A percentile compares a stretch with the other conserved stretches of the same genome.
phyloP scores from a whole-genome alignment of 345 rosid genomes.

The Murraya koenigii region DNA sequence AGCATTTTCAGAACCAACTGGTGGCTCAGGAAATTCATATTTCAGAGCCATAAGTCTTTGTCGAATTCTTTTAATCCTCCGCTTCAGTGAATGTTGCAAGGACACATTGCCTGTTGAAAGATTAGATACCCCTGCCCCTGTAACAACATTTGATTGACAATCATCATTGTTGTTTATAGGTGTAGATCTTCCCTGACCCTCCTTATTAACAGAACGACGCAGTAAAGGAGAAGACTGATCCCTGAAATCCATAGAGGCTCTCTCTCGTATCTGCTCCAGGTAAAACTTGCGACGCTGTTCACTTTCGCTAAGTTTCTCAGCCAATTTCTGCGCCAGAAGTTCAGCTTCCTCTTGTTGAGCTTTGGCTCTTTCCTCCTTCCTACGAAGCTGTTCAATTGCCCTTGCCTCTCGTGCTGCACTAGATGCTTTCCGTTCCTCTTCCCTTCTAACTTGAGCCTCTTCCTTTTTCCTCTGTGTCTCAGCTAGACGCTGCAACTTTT shows the following conservation, averaged over 20 bases:
- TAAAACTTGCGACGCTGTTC: constrained; percentile 72
- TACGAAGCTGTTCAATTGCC: constrained; percentile 67
- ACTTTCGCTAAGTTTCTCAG: constrained; percentile 71
- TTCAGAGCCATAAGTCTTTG: constrained; percentile 80
- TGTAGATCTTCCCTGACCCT: constrained; percentile 50
- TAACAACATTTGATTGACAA: constrained; percentile 39
- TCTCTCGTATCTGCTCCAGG: constrained; percentile 77
- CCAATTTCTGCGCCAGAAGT: constrained; percentile 68
- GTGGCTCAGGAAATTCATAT: constrained; percentile 55
- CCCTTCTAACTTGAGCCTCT: constrained; percentile 81
- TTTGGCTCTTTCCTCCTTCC: constrained; percentile 72
- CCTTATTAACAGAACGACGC: constrained; percentile 54
- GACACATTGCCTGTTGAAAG: constrained; percentile 38
- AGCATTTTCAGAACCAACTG: constrained; percentile 45
- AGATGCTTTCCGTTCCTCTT: constrained; percentile 79
- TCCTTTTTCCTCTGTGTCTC: constrained; percentile 77
- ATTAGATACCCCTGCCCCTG: constrained; percentile 30
- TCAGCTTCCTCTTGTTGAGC: constrained; percentile 92
- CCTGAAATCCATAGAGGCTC: constrained; percentile 82
- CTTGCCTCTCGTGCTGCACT: constrained; percentile 79
- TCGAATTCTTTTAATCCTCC: constrained; percentile 63
- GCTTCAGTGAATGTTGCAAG: constrained; percentile 56
- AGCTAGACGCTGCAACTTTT: constrained; percentile 75
- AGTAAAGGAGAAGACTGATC: constrained; percentile 73
- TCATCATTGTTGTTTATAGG: constrained; percentile 47